phyloP scores from a whole-genome alignment of 257 asterid species.

The Nyctanthes arbortristis region DNA sequence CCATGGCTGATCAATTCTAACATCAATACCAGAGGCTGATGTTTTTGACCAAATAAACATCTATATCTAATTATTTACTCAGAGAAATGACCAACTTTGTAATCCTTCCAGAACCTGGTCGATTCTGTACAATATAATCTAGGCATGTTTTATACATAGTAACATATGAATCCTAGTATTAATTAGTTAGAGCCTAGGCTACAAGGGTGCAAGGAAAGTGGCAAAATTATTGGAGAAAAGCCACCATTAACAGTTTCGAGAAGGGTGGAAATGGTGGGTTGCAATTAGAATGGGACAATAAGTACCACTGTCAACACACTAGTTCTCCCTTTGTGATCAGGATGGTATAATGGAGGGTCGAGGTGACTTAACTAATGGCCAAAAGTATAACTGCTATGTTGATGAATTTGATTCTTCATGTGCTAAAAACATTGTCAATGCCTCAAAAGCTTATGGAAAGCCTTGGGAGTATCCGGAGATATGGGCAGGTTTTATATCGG shows the following conservation, averaged over 20 bases:
- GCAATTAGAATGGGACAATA: conserved; percentile 39
- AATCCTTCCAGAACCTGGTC: too few species aligned
- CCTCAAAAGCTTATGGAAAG: conserved; percentile 47
- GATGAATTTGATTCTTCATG: conserved; percentile 45
- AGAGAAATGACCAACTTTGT: too few species aligned
- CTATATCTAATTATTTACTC: too few species aligned
- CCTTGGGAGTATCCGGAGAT: conserved; percentile 33
- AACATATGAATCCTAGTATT: too few species aligned
- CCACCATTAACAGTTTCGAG: conserved; percentile 48
- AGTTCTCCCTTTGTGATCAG: conserved; percentile 42
- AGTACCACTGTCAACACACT: conserved; percentile 41
- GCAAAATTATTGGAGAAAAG: conserved; percentile 30
- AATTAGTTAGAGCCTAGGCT: conserved; percentile 19
- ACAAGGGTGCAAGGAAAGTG: conserved; percentile 39
- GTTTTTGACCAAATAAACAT: too few species aligned
- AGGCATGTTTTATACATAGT: too few species aligned
- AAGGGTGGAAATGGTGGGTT: conserved; percentile 50
- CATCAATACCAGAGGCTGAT: too few species aligned
- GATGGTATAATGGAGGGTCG: conserved; percentile 39
- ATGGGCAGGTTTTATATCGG: conserved; percentile 40
- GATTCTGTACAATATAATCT: too few species aligned
- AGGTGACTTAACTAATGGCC: conserved; percentile 42
- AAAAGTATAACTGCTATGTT: conserved; percentile 41
- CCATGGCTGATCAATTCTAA: too few species aligned
- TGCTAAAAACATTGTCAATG: conserved; percentile 48